Conservation (phyloP, 164 flowering plant genomes). For the Pachysandra terminalis region DNA sequence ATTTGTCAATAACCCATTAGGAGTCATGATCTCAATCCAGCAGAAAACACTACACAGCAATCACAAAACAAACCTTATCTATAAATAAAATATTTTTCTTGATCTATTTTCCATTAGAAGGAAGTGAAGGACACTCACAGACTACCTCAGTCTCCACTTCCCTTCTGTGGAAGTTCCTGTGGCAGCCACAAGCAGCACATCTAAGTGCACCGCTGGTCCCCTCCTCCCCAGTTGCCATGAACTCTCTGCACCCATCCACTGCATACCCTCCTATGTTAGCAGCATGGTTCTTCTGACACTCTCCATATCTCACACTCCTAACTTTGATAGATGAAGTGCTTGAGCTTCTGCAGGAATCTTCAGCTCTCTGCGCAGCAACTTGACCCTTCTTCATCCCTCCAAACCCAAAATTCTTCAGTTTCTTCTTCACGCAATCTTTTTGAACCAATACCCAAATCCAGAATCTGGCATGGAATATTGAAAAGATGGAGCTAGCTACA, state of each 20-base stretch:
- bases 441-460: background rate
- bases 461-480: constrained; percentile 2
- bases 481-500: background rate
- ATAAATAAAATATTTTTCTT: too few relatives aligned
- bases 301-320: constrained; percentile 53
- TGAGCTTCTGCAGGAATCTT: constrained; percentile 26
- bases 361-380: constrained; percentile 36
- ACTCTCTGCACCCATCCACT: constrained; percentile 84
- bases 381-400: constrained; percentile 58
- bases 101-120: constrained; percentile 14
- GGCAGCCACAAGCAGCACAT: constrained; percentile 89
- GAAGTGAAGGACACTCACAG: constrained; percentile 33
- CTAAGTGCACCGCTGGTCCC: constrained; percentile 42
- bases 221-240: constrained; percentile 71
- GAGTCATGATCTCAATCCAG: too few relatives aligned
- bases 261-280: constrained; percentile 75
- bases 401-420: constrained; percentile 7
- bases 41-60: too few relatives aligned
- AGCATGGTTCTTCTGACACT: constrained; percentile 88
- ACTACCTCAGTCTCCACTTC: constrained; percentile 48
- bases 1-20: too few relatives aligned
- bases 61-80: too few relatives aligned
- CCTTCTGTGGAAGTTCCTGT: constrained; percentile 70
- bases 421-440: too few relatives aligned
- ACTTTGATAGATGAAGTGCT: constrained; percentile 28